These are phyloP conservation scores for Cordyceps cicadae DNA, from an alignment of 2,329 filamentous ascomycete species.

Conservation along the genomic window DNA sequence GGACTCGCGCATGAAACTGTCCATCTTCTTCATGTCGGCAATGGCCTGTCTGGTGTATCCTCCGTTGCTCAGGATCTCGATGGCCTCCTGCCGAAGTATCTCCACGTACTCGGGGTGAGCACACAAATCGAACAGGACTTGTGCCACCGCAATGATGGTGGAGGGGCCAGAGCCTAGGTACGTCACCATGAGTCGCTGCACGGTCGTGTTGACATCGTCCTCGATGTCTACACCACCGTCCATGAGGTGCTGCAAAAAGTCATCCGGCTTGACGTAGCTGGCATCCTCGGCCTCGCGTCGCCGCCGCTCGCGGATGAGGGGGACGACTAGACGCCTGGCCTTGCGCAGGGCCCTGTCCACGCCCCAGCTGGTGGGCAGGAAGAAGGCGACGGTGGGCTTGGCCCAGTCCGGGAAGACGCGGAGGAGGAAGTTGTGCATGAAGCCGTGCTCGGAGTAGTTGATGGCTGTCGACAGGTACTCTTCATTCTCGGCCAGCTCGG, in stretches of 20 bases:
- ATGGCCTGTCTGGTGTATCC: conserved; percentile 28
- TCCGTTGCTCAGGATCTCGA: conserved; percentile 24
- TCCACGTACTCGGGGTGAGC: conserved; percentile 11
- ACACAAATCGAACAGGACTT: no score
- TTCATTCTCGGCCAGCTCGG: conserved; percentile 1
- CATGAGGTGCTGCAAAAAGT: conserved; percentile 6
- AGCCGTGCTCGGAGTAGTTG: conserved; percentile 1
- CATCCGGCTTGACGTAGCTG: background rate
- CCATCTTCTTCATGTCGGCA: conserved; percentile 31
- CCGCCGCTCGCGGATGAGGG: conserved; percentile 1
- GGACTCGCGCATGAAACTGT: conserved; percentile 34
- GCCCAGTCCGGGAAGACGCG: conserved; percentile 7
- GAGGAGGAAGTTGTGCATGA: conserved; percentile 1
- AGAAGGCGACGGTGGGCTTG: background rate
- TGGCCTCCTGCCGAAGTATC: conserved; percentile 34
- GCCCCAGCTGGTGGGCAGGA: background rate
- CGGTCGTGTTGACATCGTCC: background rate
- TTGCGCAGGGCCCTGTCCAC: background rate
- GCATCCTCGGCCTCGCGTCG: background rate
- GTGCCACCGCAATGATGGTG: background rate
- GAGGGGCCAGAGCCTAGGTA: background rate
- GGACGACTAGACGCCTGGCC: background rate
- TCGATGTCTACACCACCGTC: background rate
- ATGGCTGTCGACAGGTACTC: background rate
- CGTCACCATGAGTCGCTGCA: conserved; percentile 6